Evolutionary conservation across 2,329 filamentous ascomycete species (phyloP), one percentile per base, ranked within the genome.

Genomic region (Hansfordia pulvinata): DNA sequence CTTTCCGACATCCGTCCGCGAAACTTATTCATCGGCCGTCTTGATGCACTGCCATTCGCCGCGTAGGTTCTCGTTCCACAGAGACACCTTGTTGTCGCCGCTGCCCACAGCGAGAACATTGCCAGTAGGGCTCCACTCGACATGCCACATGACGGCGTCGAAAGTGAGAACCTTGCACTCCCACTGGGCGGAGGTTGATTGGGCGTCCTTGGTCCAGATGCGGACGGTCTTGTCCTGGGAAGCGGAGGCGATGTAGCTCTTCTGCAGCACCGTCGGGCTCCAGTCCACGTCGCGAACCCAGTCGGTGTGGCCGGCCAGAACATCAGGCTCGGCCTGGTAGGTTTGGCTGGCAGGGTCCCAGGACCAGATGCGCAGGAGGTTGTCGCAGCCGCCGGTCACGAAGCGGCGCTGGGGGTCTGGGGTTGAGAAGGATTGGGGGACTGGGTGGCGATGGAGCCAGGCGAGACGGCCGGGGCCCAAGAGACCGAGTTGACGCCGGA

Each of bases 261-360:
- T 94, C 44, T 86, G 82, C 32, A 98, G 66, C 30, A 96, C 82
- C 14, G 85, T 94, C 8, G 90, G 90, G 26, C 81, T 88, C 90
- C 90, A 98, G 10, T 88, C 83, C 9, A 98, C 90, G 52, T 98
- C 90, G 36, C 90, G 76, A 29, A 98, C 90, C 90, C 90, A 98
- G 60, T 96, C 90, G 5, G 73, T 70, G 58, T 98, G 90, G 35
- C 90, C 90, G 2, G 65, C 56, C 38, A 98, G 62, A 8, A 78
- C 56, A 36, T 70, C 67, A 14, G 64, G 50, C 49, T 76, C 72
- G 41, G 64, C 61, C 50, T 67, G 70, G 53, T 76, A 80, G 16
- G 53, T 58, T 46, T 74, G 62, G 6, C 60, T 57, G n/a, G 66
- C 60, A 12, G 60, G 41, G 52, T 80, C 83, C 43, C 74, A 94